Evolutionary conservation across 495 filamentous ascomycete genomes (phyloP).

Genomic region (Articulospora tetracladia): DNA sequence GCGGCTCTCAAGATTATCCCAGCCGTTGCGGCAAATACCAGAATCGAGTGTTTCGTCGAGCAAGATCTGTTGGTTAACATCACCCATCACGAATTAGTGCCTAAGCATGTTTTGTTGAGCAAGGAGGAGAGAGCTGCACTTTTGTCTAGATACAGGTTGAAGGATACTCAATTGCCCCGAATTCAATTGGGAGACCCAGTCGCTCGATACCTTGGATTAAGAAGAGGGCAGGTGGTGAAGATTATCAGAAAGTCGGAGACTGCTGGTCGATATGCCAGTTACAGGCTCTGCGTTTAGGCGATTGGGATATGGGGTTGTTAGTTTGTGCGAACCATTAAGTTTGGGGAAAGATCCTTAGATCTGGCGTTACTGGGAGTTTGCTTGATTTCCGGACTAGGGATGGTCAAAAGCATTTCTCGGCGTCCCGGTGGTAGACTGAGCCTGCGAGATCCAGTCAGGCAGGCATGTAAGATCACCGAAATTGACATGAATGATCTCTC

Average conservation of each 20-base stretch:
- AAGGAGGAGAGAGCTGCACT: constrained; percentile 82
- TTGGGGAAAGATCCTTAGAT: neutral
- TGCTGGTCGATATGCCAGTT: constrained; percentile 75
- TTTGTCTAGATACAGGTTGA: constrained; percentile 84
- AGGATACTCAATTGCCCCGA: constrained; percentile 93
- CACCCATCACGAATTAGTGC: constrained; percentile 94
- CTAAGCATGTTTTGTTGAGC: constrained; percentile 86
- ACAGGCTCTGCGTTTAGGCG: constrained; percentile 49
- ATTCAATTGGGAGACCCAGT: constrained; percentile 91
- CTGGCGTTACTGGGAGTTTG: neutral
- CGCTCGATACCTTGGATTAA: constrained; percentile 84
- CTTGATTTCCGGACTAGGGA: neutral
- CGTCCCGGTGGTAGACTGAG: constrained; percentile 6
- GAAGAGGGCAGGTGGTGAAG: constrained; percentile 95
- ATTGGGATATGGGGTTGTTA: neutral
- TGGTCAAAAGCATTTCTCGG: constrained; percentile 6
- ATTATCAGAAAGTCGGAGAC: constrained; percentile 85
- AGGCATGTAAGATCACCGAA: neutral
- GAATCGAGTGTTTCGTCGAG: constrained; percentile 93
- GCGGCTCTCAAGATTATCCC: constrained; percentile 82
- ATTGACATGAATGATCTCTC: neutral
- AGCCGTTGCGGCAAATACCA: constrained; percentile 59
- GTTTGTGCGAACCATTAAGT: neutral
- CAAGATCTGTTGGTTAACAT: constrained; percentile 97
- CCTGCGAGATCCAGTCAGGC: neutral